These are phyloP conservation scores for Oxytropis ochrocephala DNA, from an alignment of 306 rosid genomes.

Conservation along the genomic window DNA sequence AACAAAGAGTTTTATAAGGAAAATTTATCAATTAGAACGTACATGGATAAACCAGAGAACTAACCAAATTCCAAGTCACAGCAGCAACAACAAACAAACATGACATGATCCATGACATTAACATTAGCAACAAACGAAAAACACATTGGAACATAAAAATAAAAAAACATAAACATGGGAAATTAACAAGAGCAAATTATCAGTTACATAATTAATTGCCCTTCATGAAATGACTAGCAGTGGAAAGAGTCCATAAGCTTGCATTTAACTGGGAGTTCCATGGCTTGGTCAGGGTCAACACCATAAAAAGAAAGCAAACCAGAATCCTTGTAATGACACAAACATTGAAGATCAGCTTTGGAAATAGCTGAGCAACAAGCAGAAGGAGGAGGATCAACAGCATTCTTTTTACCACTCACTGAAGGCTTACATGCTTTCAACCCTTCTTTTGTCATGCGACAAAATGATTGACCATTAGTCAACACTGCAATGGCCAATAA, in stretches of 20 bases:
- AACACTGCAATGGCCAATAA: slow-evolving; percentile 12
- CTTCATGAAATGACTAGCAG: slow-evolving; percentile 16
- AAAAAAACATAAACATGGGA: background rate
- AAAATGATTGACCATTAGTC: slow-evolving; percentile 3
- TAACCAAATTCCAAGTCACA: background rate
- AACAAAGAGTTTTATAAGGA: background rate
- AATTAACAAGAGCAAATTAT: background rate
- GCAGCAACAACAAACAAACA: background rate
- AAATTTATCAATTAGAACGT: background rate
- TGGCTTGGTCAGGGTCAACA: slow-evolving; percentile 37
- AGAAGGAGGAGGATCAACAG: slow-evolving; percentile 20
- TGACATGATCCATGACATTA: background rate
- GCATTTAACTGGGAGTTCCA: slow-evolving; percentile 55
- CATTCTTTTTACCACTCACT: slow-evolving; percentile 23
- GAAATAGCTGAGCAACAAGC: slow-evolving; percentile 45
- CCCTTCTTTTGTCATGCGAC: slow-evolving; percentile 13
- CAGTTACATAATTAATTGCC: background rate
- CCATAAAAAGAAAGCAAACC: slow-evolving; percentile 21
- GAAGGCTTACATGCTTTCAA: slow-evolving; percentile 24
- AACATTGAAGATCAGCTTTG: slow-evolving; percentile 39
- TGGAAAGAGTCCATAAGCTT: slow-evolving; percentile 19
- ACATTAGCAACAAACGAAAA: background rate
- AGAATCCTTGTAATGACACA: slow-evolving; percentile 36
- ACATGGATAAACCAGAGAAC: background rate
- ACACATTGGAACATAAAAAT: background rate